Base-by-base conservation (phyloP, 1,284 basidiomycete genomes). In the Violaceomyces palustris region DNA sequence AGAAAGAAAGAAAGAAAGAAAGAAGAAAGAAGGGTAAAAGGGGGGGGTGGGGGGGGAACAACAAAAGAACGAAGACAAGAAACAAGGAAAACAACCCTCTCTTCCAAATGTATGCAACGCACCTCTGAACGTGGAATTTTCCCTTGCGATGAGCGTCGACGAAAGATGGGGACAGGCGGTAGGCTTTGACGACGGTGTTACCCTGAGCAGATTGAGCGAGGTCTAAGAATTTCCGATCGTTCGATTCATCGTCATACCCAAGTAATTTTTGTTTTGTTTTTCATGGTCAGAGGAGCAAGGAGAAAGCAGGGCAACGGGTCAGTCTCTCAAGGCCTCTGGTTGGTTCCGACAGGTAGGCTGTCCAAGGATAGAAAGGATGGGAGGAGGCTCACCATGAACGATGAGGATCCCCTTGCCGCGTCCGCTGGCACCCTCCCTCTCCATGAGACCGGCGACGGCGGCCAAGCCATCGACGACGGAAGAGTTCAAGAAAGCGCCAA, bases 121-220 rank as follows among this genome's bases (percentile, higher is more conserved):
- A n/a, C n/a, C n/a, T 66, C 61, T 85, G 76, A 5, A 86, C 82
- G 74, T 87, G 88, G 78, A 97, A 96, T 74, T 86, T 89, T 54
- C 83, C 82, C 69, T 80, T 83, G 74, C 86, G 88, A 77, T 88
- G 85, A 7, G 90, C 89, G 56, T 85, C 83, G 72, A 91, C 77
- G 73, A 96, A 97, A 10, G 83, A 79, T 38, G 83, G 78, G 30
- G 88, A 87, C 53, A 98, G 79, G 60, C 85, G 82, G 80, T 88
- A 98, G 35, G 93, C 94, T 64, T 86, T 86, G 78, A 98, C 85
- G 30, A 85, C 84, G 38, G 91, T 82, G 72, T 89, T 92, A 37
- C 91, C 90, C 61, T 86, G 82, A 42, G 83, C 81, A 30, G 69
- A 69, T 56, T 73, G 69, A 6, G 69, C 70, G 15, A 66, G 55